Base-by-base conservation (phyloP, 2,329 filamentous ascomycete genomes). In the Botrytis porri region DNA sequence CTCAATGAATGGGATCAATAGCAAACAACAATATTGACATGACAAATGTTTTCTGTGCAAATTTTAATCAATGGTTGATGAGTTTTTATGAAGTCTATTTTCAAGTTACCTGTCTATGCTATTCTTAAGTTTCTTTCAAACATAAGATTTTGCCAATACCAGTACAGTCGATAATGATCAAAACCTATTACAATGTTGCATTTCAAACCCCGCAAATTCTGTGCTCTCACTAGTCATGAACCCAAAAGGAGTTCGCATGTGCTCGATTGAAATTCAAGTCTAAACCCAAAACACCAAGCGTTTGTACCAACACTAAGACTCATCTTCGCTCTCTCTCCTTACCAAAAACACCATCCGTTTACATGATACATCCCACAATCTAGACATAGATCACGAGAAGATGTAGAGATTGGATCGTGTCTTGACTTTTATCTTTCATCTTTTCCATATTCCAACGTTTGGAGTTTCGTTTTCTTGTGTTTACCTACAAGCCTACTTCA, bases 1-100 rank as follows among this genome's bases (percentile, higher is more conserved):
- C 78, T 79, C 75, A 76, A 75, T 75, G 78, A 79, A 76, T 74
- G 74, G 77, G 77, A 77, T 78, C 73, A 78, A 72, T 77, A 78
- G 76, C 70, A 78, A 79, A 77, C 78, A 77, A 78, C 75, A 77
- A 76, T 72, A 72, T 66, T 72, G 70, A 71, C 64, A 67, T 69
- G 70, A 72, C 48, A 41, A 25, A 25, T 16, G n/a, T 57, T 57
- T 66, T 57, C 69, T 69, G 65, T 69, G 65, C 65, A 69, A 6
- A 16, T 67, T 57, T 41, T 25, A n/a, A 69, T 41, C 4, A 29
- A 43, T 69, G 48, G 10, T 22, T 10, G 18, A 48, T 20, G n/a
- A 14, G 9, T 20, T 16, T 41, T 43, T 18, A 25, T 69, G 35
- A 69, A 39, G 1, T 25, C 8, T 57, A 22, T 12, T 43, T 51